Evolutionary conservation across 805 yeast species (phyloP).

Genomic region (Metschnikowia arizonensis): DNA sequence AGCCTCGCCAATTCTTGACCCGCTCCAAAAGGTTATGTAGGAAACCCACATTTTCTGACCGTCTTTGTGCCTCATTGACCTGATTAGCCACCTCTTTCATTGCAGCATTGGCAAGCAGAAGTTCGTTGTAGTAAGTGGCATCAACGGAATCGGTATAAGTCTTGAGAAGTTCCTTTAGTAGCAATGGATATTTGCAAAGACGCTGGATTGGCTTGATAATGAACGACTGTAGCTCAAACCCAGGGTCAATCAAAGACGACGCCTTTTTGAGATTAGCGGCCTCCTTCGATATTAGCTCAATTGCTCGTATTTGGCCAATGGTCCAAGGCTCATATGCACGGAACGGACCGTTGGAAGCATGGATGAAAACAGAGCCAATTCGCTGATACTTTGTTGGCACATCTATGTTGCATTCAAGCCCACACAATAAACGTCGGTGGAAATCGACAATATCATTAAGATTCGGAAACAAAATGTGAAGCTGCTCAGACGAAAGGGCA

Average conservation of each 20-base stretch:
- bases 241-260: conserved; percentile 66
- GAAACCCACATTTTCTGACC: conserved; percentile 77
- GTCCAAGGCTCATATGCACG: conserved; percentile 93
- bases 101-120: conserved; percentile 63
- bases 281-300: conserved; percentile 70
- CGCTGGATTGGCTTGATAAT: conserved; percentile 94
- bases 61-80: conserved; percentile 91
- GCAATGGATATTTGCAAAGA: conserved; percentile 88
- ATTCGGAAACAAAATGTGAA: conserved; percentile 82
- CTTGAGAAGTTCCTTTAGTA: conserved; percentile 72
- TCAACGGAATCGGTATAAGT: conserved; percentile 36
- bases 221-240: conserved; percentile 84
- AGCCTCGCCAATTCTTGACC: conserved; percentile 91
- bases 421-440: conserved; percentile 83
- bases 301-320: conserved; percentile 80
- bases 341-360: conserved; percentile 75
- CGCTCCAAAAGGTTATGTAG: conserved; percentile 65
- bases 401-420: conserved; percentile 80
- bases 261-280: conserved; percentile 51
- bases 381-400: conserved; percentile 75
- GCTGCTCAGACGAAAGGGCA: conserved; percentile 69
- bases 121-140: conserved; percentile 49
- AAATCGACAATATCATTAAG: conserved; percentile 80
- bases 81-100: conserved; percentile 80
- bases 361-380: conserved; percentile 83